A percentile compares a stretch with the other conserved stretches of the same genome.
phyloP scores from a whole-genome alignment of 2,329 filamentous ascomycete species.

The Apiospora arundinis region DNA sequence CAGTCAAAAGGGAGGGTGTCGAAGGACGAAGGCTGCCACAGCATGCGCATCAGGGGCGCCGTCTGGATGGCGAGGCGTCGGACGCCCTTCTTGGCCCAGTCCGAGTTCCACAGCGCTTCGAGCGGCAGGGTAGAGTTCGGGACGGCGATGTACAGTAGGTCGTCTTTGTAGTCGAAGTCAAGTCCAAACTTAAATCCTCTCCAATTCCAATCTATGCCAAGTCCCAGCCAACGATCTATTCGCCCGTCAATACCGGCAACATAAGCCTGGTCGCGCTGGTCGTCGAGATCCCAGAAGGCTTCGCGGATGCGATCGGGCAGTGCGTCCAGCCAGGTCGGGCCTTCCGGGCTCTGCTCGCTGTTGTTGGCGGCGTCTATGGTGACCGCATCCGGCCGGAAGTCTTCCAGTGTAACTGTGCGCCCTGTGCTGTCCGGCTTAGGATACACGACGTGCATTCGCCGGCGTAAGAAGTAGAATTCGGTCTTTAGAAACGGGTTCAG shows the following conservation, averaged over 20 bases:
- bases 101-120: not conserved
- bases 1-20: too few species aligned
- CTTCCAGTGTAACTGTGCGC: conserved; percentile 26
- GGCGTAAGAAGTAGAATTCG: conserved; percentile 29
- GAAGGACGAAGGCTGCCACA: not conserved
- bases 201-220: too few species aligned
- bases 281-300: too few species aligned
- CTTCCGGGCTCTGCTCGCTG: not conserved
- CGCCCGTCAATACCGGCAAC: too few species aligned
- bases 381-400: conserved; percentile 27
- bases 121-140: conserved; percentile 23
- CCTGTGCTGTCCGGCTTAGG: conserved; percentile 27
- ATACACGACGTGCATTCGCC: conserved; percentile 30
- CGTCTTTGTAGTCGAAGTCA: conserved; percentile 27
- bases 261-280: too few species aligned
- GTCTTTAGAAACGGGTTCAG: not conserved
- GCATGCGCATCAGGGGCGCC: not conserved
- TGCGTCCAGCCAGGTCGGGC: too few species aligned
- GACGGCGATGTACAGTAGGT: conserved; percentile 32
- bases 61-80: conserved; percentile 32
- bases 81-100: conserved; percentile 31
- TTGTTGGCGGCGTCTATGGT: conserved; percentile 31
- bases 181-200: too few species aligned
- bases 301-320: too few species aligned
- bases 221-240: too few species aligned